Percentiles rank a stretch among this genome's conserved stretches.
Conservation (phyloP, 306 rosid genomes). For the Gillenia trifoliata region DNA sequence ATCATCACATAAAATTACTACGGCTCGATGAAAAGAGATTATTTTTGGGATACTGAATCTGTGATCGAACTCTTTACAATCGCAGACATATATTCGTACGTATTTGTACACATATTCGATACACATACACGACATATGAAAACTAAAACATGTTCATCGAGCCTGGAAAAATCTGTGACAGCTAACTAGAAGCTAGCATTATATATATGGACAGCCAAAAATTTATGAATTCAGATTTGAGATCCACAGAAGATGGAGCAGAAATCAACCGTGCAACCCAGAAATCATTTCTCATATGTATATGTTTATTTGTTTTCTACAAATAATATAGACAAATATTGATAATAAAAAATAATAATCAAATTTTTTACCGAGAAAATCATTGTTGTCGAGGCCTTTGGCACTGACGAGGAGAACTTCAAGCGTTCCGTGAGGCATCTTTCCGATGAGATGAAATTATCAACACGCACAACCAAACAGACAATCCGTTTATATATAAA, state of each 20-base stretch:
- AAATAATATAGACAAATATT: not conserved
- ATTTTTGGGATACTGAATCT: not conserved
- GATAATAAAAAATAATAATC: not conserved
- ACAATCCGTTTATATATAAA: not conserved
- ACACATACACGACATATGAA: not conserved
- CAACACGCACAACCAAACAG: not conserved
- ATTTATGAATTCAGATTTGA: not conserved
- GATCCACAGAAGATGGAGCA: conserved; percentile 4
- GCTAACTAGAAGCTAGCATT: not conserved
- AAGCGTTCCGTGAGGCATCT: conserved; percentile 72
- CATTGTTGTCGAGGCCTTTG: conserved; percentile 66
- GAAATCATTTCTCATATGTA: conserved; percentile 1
- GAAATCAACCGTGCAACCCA: not conserved
- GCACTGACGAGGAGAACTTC: conserved; percentile 68
- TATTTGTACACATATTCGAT: too few species aligned
- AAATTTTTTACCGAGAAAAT: conserved; percentile 46
- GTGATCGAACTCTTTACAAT: not conserved
- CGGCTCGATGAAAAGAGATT: not conserved
- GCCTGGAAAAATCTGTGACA: not conserved
- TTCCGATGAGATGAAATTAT: not conserved
- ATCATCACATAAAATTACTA: too few species aligned
- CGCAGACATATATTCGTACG: not conserved
- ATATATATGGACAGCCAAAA: not conserved
- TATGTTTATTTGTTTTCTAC: not conserved
- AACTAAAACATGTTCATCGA: not conserved